Conservation (phyloP, 208 protist species). For the Tritrichomonas musculus region DNA sequence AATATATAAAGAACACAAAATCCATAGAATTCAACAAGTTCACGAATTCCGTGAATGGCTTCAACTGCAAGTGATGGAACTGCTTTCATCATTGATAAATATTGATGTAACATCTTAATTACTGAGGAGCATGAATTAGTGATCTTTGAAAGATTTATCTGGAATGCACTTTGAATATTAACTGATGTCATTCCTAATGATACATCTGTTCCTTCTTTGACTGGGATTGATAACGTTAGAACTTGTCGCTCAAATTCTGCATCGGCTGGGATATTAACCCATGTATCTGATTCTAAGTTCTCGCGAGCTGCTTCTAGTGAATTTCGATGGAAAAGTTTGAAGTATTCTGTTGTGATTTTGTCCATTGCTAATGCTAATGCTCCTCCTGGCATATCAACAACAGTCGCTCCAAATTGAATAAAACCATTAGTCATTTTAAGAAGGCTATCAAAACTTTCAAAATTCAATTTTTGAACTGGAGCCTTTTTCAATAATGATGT, state of each 20-base stretch:
- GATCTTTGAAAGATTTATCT: background rate
- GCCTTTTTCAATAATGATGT: background rate
- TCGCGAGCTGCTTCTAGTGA: background rate
- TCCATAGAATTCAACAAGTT: background rate
- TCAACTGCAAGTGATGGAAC: background rate
- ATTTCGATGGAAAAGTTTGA: background rate
- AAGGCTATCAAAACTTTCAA: background rate
- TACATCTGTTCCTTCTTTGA: background rate
- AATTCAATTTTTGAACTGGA: background rate
- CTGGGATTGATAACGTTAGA: background rate
- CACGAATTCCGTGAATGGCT: background rate
- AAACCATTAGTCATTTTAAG: background rate
- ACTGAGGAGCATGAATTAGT: conserved; percentile 3
- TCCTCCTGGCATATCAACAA: background rate
- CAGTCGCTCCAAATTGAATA: conserved; percentile 20
- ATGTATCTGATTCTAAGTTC: background rate
- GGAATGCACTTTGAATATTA: background rate
- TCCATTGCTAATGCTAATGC: background rate
- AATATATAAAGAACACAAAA: background rate
- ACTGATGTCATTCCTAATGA: background rate
- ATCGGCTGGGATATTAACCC: background rate
- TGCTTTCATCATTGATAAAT: conserved; percentile 4
- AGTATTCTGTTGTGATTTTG: background rate
- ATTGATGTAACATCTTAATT: background rate
- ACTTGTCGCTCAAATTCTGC: background rate